Percentiles rank a stretch among this genome's conserved stretches.
Conservation (phyloP, 371 early-diverging fungal species). For the Apophysomyces variabilis region DNA sequence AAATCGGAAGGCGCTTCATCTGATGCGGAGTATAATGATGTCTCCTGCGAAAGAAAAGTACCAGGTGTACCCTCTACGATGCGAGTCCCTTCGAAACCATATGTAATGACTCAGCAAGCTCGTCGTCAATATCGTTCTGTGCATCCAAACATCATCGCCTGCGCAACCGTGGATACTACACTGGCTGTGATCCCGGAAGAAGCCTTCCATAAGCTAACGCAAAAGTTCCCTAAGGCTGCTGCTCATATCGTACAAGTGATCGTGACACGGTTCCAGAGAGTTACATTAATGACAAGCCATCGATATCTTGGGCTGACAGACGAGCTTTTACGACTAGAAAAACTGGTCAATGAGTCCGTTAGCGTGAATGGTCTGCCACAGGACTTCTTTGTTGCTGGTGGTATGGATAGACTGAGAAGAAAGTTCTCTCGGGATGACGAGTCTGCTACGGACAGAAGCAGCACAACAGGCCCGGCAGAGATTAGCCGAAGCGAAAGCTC, state of each 20-base stretch:
- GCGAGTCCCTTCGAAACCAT: not conserved
- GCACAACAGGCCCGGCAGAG: slow-evolving; percentile 20
- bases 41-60: not conserved
- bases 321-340: slow-evolving; percentile 85
- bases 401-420: slow-evolving; percentile 71
- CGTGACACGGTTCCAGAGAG: slow-evolving; percentile 93
- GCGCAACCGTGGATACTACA: slow-evolving; percentile 89
- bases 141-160: slow-evolving; percentile 80
- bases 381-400: slow-evolving; percentile 67
- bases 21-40: not conserved
- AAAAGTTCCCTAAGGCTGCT: slow-evolving; percentile 92
- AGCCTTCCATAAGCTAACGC: slow-evolving; percentile 87
- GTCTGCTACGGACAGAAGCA: slow-evolving; percentile 26
- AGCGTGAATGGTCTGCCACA: slow-evolving; percentile 57
- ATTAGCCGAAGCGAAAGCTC: slow-evolving; percentile 35
- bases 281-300: slow-evolving; percentile 90
- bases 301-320: slow-evolving; percentile 91
- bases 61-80: not conserved
- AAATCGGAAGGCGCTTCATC: not conserved
- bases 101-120: not conserved
- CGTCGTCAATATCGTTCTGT: slow-evolving; percentile 42
- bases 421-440: slow-evolving; percentile 57
- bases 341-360: slow-evolving; percentile 72
- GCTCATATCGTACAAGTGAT: slow-evolving; percentile 97
- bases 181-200: slow-evolving; percentile 94